These are phyloP conservation scores for Stevia rebaudiana DNA, from an alignment of 140 eudicot species.

Conservation along the genomic window DNA sequence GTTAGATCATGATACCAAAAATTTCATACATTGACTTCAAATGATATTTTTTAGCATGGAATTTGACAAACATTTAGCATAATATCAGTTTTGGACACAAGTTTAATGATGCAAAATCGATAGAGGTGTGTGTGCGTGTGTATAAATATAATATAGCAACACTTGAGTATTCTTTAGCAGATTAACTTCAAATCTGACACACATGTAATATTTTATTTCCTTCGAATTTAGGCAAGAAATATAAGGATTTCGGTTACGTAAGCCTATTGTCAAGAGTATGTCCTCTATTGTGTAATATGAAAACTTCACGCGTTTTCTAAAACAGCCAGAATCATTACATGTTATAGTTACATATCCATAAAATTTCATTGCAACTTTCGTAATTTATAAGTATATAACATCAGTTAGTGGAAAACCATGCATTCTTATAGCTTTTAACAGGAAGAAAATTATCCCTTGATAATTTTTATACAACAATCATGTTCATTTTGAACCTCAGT, in stretches of 20 bases:
- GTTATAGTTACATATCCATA: conserved; percentile 1
- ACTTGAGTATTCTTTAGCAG: not conserved
- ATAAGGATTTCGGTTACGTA: not conserved
- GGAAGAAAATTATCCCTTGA: too few relatives aligned
- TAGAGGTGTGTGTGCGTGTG: too few relatives aligned
- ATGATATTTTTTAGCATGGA: too few relatives aligned
- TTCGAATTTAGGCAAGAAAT: too few relatives aligned
- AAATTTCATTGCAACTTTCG: not conserved
- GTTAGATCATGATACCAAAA: conserved; percentile 5
- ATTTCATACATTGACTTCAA: not conserved
- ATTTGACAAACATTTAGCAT: too few relatives aligned
- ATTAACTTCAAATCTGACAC: not conserved
- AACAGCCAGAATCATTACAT: not conserved
- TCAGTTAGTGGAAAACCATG: not conserved
- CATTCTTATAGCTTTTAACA: not conserved
- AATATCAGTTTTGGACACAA: too few relatives aligned
- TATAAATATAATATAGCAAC: too few relatives aligned
- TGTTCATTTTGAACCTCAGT: conserved; percentile 19
- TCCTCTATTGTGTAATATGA: not conserved
- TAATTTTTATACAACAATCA: conserved; percentile 13
- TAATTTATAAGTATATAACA: not conserved
- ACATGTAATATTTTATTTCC: too few relatives aligned
- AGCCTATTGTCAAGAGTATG: not conserved
- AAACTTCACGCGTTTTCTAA: not conserved
- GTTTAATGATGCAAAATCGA: too few relatives aligned